Conservation (phyloP, 768 basidiomycete genomes). For the Erythrobasidium yunnanense region DNA sequence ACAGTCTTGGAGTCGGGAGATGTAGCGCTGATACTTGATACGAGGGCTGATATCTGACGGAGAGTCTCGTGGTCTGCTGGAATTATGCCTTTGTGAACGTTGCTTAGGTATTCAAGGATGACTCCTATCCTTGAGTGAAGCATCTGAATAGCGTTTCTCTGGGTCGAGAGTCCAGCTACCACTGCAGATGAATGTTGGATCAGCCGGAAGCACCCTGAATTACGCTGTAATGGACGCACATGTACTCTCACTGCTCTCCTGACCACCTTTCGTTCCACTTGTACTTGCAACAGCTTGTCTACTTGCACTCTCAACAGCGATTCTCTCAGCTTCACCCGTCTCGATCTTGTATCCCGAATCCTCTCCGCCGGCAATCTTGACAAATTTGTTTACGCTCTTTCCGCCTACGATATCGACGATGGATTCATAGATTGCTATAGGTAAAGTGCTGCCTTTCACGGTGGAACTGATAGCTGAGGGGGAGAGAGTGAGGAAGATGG, state of each 20-base stretch:
- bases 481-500: conserved; percentile 63
- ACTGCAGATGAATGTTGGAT: conserved; percentile 48
- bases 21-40: conserved; percentile 56
- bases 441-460: conserved; percentile 50
- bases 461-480: conserved; percentile 43
- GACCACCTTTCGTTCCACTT: background rate
- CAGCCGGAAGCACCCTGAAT: background rate
- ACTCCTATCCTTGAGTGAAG: conserved; percentile 78
- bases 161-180: conserved; percentile 77
- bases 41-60: conserved; percentile 69
- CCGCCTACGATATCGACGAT: conserved; percentile 68
- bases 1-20: background rate
- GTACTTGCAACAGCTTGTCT: conserved; percentile 57
- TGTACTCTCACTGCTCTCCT: background rate
- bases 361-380: conserved; percentile 52
- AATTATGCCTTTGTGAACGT: conserved; percentile 52
- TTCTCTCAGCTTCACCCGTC: conserved; percentile 95
- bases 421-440: conserved; percentile 86
- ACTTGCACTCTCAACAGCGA: conserved; percentile 78
- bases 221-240: background rate
- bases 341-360: conserved; percentile 60
- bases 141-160: conserved; percentile 93
- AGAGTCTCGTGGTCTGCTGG: conserved; percentile 66
- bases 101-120: conserved; percentile 70
- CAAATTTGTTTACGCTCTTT: conserved; percentile 63